Conservation (phyloP, 345 rosid genomes). For the Zanthoxylum bungeanum region DNA sequence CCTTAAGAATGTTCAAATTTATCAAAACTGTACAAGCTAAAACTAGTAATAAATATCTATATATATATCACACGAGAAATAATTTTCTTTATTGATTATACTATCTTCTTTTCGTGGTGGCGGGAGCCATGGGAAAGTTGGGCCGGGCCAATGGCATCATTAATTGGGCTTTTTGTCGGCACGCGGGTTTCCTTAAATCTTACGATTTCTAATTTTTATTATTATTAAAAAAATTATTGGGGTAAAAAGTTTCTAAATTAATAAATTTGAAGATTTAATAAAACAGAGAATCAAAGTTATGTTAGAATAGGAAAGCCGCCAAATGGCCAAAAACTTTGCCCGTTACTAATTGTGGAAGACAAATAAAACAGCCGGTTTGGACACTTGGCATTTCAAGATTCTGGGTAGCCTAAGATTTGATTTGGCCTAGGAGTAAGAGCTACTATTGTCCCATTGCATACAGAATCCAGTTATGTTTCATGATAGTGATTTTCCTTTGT, state of each 20-base stretch:
- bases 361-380: neutral
- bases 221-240: no score
- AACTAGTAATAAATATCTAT: neutral
- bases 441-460: neutral
- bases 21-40: neutral
- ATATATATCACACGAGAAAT: neutral
- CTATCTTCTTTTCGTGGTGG: neutral
- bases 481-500: neutral
- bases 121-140: neutral
- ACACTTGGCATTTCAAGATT: neutral
- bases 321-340: neutral
- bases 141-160: neutral
- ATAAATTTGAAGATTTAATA: neutral
- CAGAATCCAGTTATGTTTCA: neutral
- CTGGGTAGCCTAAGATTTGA: neutral
- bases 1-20: neutral
- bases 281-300: neutral
- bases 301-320: no score
- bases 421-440: neutral
- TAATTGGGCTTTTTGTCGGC: neutral
- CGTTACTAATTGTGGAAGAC: neutral
- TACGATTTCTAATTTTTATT: neutral
- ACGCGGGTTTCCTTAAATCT: neutral
- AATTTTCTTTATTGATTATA: neutral
- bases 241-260: neutral